Conservation (phyloP, 1,139 yeast species). For the Pichia sp. region DNA sequence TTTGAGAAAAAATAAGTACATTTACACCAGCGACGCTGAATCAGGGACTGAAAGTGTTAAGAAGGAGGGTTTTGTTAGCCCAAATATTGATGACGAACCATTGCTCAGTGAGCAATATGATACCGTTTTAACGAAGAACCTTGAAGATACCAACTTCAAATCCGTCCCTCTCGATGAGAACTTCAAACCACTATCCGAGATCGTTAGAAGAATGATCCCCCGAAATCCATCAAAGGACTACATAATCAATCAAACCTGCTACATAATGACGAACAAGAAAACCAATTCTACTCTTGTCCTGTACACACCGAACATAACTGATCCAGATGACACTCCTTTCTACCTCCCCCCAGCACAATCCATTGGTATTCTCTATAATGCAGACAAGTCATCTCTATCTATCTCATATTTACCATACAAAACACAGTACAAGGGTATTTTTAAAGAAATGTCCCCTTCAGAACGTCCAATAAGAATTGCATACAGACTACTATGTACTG, state of each 20-base stretch:
- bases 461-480: conserved; percentile 79
- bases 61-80: conserved; percentile 24
- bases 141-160: conserved; percentile 51
- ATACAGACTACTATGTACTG: conserved; percentile 67
- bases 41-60: conserved; percentile 11
- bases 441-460: conserved; percentile 34
- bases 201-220: conserved; percentile 78
- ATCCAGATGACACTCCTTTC: conserved; percentile 67
- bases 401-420: conserved; percentile 73
- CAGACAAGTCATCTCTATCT: conserved; percentile 39
- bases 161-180: conserved; percentile 35
- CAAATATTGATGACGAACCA: conserved; percentile 25
- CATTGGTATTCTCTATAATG: conserved; percentile 63
- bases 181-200: conserved; percentile 38
- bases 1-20: conserved; percentile 44
- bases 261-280: conserved; percentile 34
- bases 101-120: conserved; percentile 23
- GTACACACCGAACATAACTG: conserved; percentile 66
- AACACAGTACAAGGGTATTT: conserved; percentile 24
- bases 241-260: conserved; percentile 79
- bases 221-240: conserved; percentile 83
- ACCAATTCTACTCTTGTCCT: conserved; percentile 49
- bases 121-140: conserved; percentile 37
- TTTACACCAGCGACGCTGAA: conserved; percentile 11
- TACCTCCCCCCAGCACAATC: conserved; percentile 80